Percentiles rank a stretch among this genome's conserved stretches.
Evolutionary conservation across 164 flowering plant species (phyloP).

Genomic region (Litsea cubeba): DNA sequence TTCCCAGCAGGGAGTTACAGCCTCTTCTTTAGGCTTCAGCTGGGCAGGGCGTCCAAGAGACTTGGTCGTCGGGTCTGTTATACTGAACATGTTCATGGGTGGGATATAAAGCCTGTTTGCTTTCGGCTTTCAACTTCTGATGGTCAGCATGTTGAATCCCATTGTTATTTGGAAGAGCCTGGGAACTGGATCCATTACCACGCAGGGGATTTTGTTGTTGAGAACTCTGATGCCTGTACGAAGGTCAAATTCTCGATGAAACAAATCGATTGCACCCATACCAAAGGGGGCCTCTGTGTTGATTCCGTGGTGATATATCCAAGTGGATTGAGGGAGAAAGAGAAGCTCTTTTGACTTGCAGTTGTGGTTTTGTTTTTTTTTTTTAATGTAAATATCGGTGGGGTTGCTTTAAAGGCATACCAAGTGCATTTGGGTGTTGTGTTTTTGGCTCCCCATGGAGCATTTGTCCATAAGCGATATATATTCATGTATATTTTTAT

Average conservation of each 20-base stretch:
- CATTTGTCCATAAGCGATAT: neutral
- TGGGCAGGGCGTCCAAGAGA: constrained; percentile 44
- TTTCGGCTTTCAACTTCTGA: constrained; percentile 50
- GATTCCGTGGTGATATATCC: constrained; percentile 63
- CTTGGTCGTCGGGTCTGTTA: constrained; percentile 40
- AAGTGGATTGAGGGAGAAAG: constrained; percentile 22
- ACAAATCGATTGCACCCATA: constrained; percentile 84
- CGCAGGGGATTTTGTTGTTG: constrained; percentile 58
- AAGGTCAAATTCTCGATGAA: constrained; percentile 61
- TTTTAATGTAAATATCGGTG: neutral
- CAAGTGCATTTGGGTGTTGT: neutral
- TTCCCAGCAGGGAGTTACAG: constrained; percentile 54
- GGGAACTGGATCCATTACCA: constrained; percentile 54
- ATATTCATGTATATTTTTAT: too few relatives aligned
- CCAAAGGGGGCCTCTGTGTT: constrained; percentile 72
- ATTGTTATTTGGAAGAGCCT: constrained; percentile 33
- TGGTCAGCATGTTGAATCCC: constrained; percentile 40
- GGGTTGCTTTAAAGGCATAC: neutral
- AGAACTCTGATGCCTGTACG: constrained; percentile 14
- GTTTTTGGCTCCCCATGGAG: constrained; percentile 5
- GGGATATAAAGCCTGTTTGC: constrained; percentile 69
- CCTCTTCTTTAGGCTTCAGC: constrained; percentile 55
- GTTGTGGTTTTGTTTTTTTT: neutral
- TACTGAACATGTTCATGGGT: constrained; percentile 65
- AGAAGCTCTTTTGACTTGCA: constrained; percentile 9